These are phyloP conservation scores for Phascolomyces articulosus DNA, from an alignment of 371 early-diverging fungal species.

Conservation along the genomic window DNA sequence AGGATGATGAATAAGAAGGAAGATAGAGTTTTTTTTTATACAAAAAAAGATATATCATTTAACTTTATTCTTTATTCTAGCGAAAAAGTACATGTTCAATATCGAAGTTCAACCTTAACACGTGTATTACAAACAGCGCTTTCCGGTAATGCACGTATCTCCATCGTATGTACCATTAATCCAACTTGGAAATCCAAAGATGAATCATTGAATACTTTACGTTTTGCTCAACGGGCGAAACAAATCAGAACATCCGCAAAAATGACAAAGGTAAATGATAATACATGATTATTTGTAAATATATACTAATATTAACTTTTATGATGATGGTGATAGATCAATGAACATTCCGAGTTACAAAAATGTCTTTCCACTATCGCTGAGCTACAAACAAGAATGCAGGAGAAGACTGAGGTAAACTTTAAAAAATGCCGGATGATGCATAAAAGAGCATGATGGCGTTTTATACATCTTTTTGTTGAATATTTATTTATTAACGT, in stretches of 20 bases:
- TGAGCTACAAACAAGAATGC: slow-evolving; percentile 77
- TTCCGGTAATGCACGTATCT: slow-evolving; percentile 78
- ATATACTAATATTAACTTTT: no score
- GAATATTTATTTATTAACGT: not conserved
- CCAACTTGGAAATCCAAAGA: slow-evolving; percentile 70
- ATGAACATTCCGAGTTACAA: slow-evolving; percentile 84
- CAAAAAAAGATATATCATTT: not conserved
- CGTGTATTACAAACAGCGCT: slow-evolving; percentile 89
- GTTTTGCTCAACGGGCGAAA: slow-evolving; percentile 87
- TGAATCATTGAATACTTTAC: slow-evolving; percentile 86
- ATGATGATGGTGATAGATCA: slow-evolving; percentile 30
- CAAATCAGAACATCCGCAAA: slow-evolving; percentile 53
- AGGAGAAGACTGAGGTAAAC: slow-evolving; percentile 54
- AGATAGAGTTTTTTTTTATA: no score
- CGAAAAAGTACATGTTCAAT: slow-evolving; percentile 73
- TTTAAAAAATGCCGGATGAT: no score
- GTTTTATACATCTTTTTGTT: no score
- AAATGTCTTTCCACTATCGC: slow-evolving; percentile 80
- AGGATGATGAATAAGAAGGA: no score
- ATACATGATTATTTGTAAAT: not conserved
- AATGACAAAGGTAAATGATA: slow-evolving; percentile 32
- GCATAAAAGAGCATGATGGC: no score
- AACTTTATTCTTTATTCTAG: not conserved
- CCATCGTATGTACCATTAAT: slow-evolving; percentile 85
- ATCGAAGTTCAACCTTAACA: slow-evolving; percentile 93